phyloP scores from a whole-genome alignment of 768 basidiomycete species.

The Trametes villosa region DNA sequence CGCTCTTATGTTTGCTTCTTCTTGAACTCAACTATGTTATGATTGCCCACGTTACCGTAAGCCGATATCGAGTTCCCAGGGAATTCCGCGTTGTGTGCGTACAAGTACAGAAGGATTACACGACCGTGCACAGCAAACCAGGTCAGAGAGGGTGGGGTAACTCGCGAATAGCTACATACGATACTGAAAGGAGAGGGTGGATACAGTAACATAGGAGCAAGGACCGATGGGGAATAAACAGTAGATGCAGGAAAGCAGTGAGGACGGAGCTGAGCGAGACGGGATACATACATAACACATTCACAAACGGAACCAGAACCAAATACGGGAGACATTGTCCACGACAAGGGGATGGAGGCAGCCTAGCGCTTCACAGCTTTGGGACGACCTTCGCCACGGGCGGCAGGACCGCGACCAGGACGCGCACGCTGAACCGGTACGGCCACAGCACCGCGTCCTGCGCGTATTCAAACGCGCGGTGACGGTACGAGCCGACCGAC shows the following conservation, averaged over 20 bases:
- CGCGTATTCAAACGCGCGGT: conserved; percentile 23
- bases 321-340: conserved; percentile 6
- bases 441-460: conserved; percentile 28
- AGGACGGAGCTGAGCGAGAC: not conserved
- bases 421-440: conserved; percentile 24
- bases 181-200: not conserved
- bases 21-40: too few species aligned
- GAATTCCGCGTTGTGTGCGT: not conserved
- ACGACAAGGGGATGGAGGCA: too few species aligned
- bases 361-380: not conserved
- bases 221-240: not conserved
- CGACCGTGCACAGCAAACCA: conserved; percentile 6
- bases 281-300: not conserved
- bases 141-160: not conserved
- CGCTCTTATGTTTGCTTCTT: too few species aligned
- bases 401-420: conserved; percentile 25
- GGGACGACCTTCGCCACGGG: conserved; percentile 19
- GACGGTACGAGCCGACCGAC: conserved; percentile 7
- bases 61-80: too few species aligned
- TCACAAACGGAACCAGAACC: not conserved
- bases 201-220: not conserved
- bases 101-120: not conserved
- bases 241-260: not conserved
- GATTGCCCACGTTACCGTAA: too few species aligned
- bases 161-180: conserved; percentile 2